Evolutionary conservation across 2,329 filamentous ascomycete genomes (phyloP).

Genomic region (Pseudogymnoascus sp.): DNA sequence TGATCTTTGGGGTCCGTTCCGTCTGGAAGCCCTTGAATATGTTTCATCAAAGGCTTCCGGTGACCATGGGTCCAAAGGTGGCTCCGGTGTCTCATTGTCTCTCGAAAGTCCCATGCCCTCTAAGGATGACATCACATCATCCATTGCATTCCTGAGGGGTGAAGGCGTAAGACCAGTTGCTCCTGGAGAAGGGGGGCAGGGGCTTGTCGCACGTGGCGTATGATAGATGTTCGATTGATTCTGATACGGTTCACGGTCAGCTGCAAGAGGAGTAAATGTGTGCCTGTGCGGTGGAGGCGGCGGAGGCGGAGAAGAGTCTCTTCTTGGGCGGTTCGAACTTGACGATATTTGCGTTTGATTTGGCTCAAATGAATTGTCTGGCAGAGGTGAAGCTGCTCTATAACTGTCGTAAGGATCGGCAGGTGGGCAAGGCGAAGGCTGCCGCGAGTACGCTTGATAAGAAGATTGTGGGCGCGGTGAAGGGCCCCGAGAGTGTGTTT

Average conservation of each 20-base stretch:
- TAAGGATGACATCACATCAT: conserved; percentile 92
- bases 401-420: conserved; percentile 29
- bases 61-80: conserved; percentile 71
- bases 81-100: conserved; percentile 45
- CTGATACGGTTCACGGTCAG: conserved; percentile 30
- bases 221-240: conserved; percentile 37
- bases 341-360: conserved; percentile 20
- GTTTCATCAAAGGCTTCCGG: conserved; percentile 68
- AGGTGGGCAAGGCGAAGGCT: conserved; percentile 27
- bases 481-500: conserved; percentile 31
- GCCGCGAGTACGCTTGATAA: conserved; percentile 28
- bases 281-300: conserved; percentile 79
- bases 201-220: conserved; percentile 52
- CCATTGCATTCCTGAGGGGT: conserved; percentile 89
- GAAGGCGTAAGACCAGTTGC: conserved; percentile 72
- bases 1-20: conserved; percentile 41
- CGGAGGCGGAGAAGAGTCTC: conserved; percentile 64
- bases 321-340: conserved; percentile 32
- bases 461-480: conserved; percentile 24
- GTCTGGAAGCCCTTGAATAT: conserved; percentile 23
- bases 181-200: conserved; percentile 59
- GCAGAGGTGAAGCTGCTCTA: conserved; percentile 27
- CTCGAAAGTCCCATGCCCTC: conserved; percentile 70
- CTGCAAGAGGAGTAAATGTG: conserved; percentile 27
- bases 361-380: conserved; percentile 19